Conservation (phyloP, 2,329 filamentous ascomycete genomes). For the Leptographium galeiforme region DNA sequence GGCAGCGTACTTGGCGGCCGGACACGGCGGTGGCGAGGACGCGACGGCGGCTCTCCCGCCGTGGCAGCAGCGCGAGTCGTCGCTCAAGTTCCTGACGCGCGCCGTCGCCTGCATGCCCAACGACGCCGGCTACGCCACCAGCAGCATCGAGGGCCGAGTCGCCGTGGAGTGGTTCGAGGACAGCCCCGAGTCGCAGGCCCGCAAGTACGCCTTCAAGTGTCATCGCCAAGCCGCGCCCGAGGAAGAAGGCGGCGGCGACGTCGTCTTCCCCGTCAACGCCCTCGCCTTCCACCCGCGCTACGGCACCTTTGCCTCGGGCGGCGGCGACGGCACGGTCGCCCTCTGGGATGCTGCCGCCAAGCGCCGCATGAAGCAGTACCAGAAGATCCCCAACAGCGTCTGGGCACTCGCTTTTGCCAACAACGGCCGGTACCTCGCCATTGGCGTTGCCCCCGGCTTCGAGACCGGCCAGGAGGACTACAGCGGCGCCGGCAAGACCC, state of each 20-base stretch:
- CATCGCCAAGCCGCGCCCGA: conserved; percentile 63
- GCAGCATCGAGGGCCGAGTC: conserved; percentile 86
- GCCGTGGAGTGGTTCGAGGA: conserved; percentile 98
- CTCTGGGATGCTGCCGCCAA: conserved; percentile 89
- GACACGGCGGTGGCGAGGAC: conserved; percentile 12
- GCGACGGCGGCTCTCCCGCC: conserved; percentile 45
- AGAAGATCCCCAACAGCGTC: conserved; percentile 67
- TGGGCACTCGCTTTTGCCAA: conserved; percentile 63
- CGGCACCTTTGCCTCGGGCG: conserved; percentile 79
- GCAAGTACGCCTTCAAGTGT: conserved; percentile 98
- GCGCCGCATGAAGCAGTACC: conserved; percentile 78
- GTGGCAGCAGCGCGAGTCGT: conserved; percentile 89
- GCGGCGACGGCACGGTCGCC: conserved; percentile 82
- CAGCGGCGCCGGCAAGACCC: conserved; percentile 55
- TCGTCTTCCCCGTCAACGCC: conserved; percentile 86
- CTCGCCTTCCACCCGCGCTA: conserved; percentile 73
- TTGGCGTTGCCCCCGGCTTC: conserved; percentile 75
- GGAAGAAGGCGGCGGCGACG: conserved; percentile 52
- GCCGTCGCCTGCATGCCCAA: conserved; percentile 94
- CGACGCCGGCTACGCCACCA: conserved; percentile 84
- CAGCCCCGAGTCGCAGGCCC: conserved; percentile 68
- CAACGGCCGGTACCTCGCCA: conserved; percentile 65
- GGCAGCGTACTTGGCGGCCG: conserved; percentile 29
- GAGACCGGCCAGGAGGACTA: conserved; percentile 78
- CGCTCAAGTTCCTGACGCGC: conserved; percentile 89